Evolutionary conservation across 164 flowering plant genomes (phyloP), one percentile per base, ranked within the genome.

Genomic region (Chimonanthus praecox): DNA sequence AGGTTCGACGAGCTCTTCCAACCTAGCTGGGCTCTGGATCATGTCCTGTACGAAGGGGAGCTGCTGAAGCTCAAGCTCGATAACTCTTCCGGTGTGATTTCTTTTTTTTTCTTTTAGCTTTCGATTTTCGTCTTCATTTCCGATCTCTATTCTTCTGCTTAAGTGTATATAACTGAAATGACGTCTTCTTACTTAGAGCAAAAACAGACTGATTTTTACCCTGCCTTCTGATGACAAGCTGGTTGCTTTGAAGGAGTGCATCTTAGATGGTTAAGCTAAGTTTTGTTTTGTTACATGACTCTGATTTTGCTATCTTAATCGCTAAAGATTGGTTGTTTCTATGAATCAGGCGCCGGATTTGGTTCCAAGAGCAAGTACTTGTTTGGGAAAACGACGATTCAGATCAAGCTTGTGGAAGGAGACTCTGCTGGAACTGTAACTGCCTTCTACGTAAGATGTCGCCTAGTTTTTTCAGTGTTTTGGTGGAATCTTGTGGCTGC

Each of bases 401-500:
- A 94, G 82, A 89, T 94, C 73, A 91, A 94, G 83, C 97, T 94
- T 48, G 92, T 91, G 0, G 96, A 85, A 74, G 98, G 98, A 43
- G 99, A 94, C 75, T 94, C 99, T 77, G 97, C 99, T 72, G 99
- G 99, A 65, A 94, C 99, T 75, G 99, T 94, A 21, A 92, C 98
- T 76, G 99, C 99, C 47, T 94, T 89, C 83, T 94, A 94, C 77
- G 98, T 94, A 77, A 81, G 89, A 74, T 58, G 2, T 13, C 4
- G 4, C n/a, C n/a, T n/a, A n/a, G n/a, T n/a, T n/a, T n/a, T n/a
- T n/a, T n/a, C n/a, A 33, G 1, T 33, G 33, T 33, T 33, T 33
- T 33, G 33, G 2, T 33, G 1, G 0, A 33, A 20, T 20, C 21
- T 20, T 20, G 21, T 20, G 21, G 21, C 21, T 20, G 0, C 21